Percentiles rank a stretch among this genome's conserved stretches.
Evolutionary conservation across 768 basidiomycete genomes (phyloP).

Genomic region (Pholiota conissans): DNA sequence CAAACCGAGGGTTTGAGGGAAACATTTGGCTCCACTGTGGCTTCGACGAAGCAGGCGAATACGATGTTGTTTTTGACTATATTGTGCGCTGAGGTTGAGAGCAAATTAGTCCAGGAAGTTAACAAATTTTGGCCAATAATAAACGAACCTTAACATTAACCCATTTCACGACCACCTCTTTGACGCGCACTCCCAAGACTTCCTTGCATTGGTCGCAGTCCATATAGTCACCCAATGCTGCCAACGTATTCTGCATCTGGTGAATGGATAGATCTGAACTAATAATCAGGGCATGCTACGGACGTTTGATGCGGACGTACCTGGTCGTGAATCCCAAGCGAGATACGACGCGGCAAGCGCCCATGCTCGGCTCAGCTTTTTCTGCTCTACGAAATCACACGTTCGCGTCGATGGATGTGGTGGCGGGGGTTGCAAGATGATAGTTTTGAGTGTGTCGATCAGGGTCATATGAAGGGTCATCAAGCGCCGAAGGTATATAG

Average conservation of each 20-base stretch:
- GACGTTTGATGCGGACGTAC: slow-evolving; percentile 19
- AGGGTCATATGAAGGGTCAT: slow-evolving; percentile 25
- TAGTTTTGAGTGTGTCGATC: slow-evolving; percentile 23
- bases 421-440: slow-evolving; percentile 28
- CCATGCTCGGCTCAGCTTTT: slow-evolving; percentile 37
- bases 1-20: not conserved
- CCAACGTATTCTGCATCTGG: slow-evolving; percentile 26
- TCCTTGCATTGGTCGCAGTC: slow-evolving; percentile 28
- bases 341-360: slow-evolving; percentile 34
- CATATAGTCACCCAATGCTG: slow-evolving; percentile 26
- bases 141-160: slow-evolving; percentile 29
- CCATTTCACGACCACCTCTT: slow-evolving; percentile 30
- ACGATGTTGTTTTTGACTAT: too few species aligned
- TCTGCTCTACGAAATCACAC: slow-evolving; percentile 35
- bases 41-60: too few species aligned
- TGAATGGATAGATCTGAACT: slow-evolving; percentile 26
- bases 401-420: slow-evolving; percentile 26
- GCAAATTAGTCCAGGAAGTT: not conserved
- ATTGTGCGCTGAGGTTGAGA: not conserved
- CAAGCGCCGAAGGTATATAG: slow-evolving; percentile 27
- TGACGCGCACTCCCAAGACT: slow-evolving; percentile 23
- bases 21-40: too few species aligned
- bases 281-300: too few species aligned
- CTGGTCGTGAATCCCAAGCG: slow-evolving; percentile 36
- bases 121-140: not conserved